Base-by-base conservation (phyloP, 1,139 yeast genomes). In the Eremothecium coryli region DNA sequence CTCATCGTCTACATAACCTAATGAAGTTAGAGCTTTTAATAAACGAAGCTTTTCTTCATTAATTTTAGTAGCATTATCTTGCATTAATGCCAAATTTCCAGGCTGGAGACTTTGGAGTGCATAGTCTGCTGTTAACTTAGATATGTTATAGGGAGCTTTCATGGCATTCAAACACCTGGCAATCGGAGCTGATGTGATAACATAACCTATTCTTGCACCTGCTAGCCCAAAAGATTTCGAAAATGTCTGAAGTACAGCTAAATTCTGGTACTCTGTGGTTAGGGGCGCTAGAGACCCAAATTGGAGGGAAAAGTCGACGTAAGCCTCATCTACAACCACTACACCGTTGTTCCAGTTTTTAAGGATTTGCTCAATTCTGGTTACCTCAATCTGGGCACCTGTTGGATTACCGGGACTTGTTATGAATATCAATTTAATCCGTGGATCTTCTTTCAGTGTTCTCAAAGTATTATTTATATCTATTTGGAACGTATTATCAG, bases 361-460 rank as follows among this genome's bases (percentile, higher is more conserved):
- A 36, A 84, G 60, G 16, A 90, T 58, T 32, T 65, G 59, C 31
- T 72, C 61, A 14, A 90, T 61, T 17, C 63, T 60, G 0, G 56
- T 58, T 7, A 69, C 65, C 18, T 69, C 65, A 26, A 90, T 57
- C 32, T 74, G 61, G 25, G 75, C 70, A 4, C 81, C 96, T 0
- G 98, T 90, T 22, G 98, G 98, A 56, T 90, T 90, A 20, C 98
- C 98, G n/a, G 98, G 98, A 1, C 96, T 82, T n/a, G 97, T 88
- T 43, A 88, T 63, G 55, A 85, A 88, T 2, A 81, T 66, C 39
- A 90, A 57, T 50, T 85, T 88, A 46, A 88, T 78, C 8, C 60
- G 37, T 0, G 74, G 58, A 46, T 88, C 95, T 0, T 52, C 49
- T 7, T 57, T 45, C n/a, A 86, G 60, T 2, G 68, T 61, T n/a